Conservation (phyloP, 805 yeast species). For the Hanseniaspora pseudoguilliermondii region DNA sequence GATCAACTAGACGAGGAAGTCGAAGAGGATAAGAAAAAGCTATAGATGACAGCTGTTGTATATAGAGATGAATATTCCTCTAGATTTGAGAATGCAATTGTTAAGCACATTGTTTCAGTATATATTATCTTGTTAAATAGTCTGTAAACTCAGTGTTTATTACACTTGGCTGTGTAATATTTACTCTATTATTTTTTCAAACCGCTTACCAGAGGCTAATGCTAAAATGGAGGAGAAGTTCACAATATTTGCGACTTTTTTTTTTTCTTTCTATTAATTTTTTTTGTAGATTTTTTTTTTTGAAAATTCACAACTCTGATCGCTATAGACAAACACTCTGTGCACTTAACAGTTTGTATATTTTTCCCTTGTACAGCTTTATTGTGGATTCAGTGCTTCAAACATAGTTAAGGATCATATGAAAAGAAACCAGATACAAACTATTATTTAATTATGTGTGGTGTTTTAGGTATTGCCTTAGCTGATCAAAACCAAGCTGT, state of each 20-base stretch:
- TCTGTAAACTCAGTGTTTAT: too few relatives aligned
- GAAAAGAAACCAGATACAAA: not conserved
- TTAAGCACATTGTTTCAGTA: too few relatives aligned
- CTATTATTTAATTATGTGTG: constrained; percentile 55
- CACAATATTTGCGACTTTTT: not conserved
- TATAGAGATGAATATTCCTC: too few relatives aligned
- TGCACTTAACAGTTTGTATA: not conserved
- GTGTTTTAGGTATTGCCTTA: constrained; percentile 75
- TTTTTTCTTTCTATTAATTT: not conserved
- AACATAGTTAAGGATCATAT: not conserved
- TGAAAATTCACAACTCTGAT: not conserved
- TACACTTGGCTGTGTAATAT: too few relatives aligned
- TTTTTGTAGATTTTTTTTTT: not conserved
- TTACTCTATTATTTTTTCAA: not conserved
- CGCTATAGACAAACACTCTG: not conserved
- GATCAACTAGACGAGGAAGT: constrained; percentile 35
- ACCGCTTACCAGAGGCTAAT: not conserved
- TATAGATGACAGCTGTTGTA: not conserved
- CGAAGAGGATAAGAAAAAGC: constrained; percentile 19
- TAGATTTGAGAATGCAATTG: too few relatives aligned
- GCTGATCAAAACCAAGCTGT: constrained; percentile 62
- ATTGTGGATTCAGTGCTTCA: not conserved
- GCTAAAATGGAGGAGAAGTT: not conserved
- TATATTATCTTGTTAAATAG: too few relatives aligned
- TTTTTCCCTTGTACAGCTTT: not conserved